Conservation (phyloP, 768 basidiomycete species). For the Rhodotorula toruloides region DNA sequence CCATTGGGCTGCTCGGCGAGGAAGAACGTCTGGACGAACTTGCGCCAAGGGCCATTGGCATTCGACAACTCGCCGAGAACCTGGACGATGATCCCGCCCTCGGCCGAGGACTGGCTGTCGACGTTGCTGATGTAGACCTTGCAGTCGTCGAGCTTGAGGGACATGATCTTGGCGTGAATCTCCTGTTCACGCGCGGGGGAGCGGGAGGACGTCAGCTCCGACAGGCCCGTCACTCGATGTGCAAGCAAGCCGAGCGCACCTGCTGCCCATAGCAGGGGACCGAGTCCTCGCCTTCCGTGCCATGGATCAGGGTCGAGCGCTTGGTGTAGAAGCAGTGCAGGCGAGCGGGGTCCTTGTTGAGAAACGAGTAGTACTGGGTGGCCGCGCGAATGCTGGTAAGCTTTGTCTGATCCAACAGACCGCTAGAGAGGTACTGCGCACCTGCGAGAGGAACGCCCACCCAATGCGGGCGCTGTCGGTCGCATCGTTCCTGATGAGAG, state of each 20-base stretch:
- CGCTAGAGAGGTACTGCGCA: not conserved
- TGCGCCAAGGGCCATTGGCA: slow-evolving; percentile 82
- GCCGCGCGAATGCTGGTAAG: not conserved
- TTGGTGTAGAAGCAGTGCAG: slow-evolving; percentile 99
- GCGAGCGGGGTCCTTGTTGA: slow-evolving; percentile 94
- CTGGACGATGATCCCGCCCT: slow-evolving; percentile 95
- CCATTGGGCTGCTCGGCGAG: slow-evolving; percentile 98
- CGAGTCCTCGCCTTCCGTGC: slow-evolving; percentile 90
- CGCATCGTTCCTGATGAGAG: slow-evolving; percentile 1
- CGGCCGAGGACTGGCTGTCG: slow-evolving; percentile 90
- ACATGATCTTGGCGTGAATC: slow-evolving; percentile 92
- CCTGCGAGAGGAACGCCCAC: slow-evolving; percentile 39
- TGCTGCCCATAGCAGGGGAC: slow-evolving; percentile 87
- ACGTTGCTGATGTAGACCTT: slow-evolving; percentile 99
- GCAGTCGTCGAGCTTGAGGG: slow-evolving; percentile 90
- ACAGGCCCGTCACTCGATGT: not conserved
- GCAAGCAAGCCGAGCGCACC: slow-evolving; percentile 50
- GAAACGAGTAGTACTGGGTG: slow-evolving; percentile 93
- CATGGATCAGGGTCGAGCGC: slow-evolving; percentile 93
- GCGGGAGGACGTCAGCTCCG: slow-evolving; percentile 11
- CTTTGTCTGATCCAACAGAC: not conserved
- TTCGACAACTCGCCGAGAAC: slow-evolving; percentile 98
- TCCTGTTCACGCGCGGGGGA: slow-evolving; percentile 55
- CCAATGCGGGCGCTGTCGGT: slow-evolving; percentile 32
- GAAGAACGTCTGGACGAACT: slow-evolving; percentile 99